Conservation (phyloP, 371 early-diverging fungal species). For the Mucor circinelloides region DNA sequence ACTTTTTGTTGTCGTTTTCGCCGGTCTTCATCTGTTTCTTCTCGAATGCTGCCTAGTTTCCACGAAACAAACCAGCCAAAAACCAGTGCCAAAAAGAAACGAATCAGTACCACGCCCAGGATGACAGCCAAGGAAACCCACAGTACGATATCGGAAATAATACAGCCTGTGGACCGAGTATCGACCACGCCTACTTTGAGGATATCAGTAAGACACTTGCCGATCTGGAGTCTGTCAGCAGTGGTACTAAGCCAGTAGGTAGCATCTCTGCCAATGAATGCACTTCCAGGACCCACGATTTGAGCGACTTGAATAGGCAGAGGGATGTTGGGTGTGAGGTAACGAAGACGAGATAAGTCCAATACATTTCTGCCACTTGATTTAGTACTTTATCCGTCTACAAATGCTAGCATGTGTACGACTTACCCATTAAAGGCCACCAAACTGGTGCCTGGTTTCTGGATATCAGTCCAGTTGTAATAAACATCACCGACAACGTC, state of each 20-base stretch:
- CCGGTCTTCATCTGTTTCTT: slow-evolving; percentile 66
- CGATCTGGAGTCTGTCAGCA: slow-evolving; percentile 54
- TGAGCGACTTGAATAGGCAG: slow-evolving; percentile 45
- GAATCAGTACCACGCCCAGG: slow-evolving; percentile 76
- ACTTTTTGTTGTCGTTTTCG: slow-evolving; percentile 56
- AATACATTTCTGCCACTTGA: slow-evolving; percentile 49
- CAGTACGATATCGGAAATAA: slow-evolving; percentile 75
- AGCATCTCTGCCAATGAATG: slow-evolving; percentile 63
- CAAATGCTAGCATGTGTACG: not conserved
- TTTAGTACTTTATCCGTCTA: not conserved
- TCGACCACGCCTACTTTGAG: slow-evolving; percentile 81
- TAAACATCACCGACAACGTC: slow-evolving; percentile 65
- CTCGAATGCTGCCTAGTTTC: slow-evolving; percentile 72
- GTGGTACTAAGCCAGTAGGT: slow-evolving; percentile 63
- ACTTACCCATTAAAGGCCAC: slow-evolving; percentile 77
- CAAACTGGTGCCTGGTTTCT: slow-evolving; percentile 52
- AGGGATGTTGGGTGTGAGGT: slow-evolving; percentile 50
- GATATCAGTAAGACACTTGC: slow-evolving; percentile 69
- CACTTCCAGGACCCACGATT: slow-evolving; percentile 52
- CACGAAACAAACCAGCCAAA: slow-evolving; percentile 84
- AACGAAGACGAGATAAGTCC: slow-evolving; percentile 46
- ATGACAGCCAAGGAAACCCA: slow-evolving; percentile 80
- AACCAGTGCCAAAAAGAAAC: slow-evolving; percentile 80
- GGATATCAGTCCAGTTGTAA: slow-evolving; percentile 77
- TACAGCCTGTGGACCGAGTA: slow-evolving; percentile 75